Evolutionary conservation across 2,329 filamentous ascomycete genomes (phyloP), one percentile per base, ranked within the genome.

Genomic region (Pseudogymnoascus sp.): DNA sequence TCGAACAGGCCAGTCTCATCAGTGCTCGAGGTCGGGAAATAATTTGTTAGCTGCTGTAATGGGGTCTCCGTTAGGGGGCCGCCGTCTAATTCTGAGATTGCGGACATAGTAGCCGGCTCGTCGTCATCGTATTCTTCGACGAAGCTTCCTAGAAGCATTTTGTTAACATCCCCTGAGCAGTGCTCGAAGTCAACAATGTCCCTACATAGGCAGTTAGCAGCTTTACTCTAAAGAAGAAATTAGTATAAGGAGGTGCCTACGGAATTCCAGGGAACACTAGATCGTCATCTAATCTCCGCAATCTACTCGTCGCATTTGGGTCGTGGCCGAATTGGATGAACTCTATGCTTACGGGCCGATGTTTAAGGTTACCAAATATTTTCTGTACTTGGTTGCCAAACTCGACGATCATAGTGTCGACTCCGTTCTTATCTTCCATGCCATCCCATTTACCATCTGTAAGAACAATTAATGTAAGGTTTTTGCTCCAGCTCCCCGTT

Each of bases 101-200:
- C 5, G 8, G 39, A 19, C n/a, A 43, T 43, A 19, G n/a, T 6
- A 43, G 7, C n/a, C 8, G n/a, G 39, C 25, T 64, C 66, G 7
- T 66, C 36, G 3, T 68, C 60, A 16, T 68, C 67, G 45, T 65
- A 68, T 19, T 41, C 57, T 57, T 63, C 64, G 8, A 68, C 66
- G 21, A 68, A 71, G 66, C 72, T 74, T 7, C 72, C 72, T 1
- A 73, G 62, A 11, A 74, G 69, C 72, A 74, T 74, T 45, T 74
- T 75, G 23, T 73, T 70, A 11, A 74, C 64, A 41, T 75, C 69
- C 0, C 71, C 70, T 1, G 62, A 41, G 0, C 68, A 67, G 6
- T 63, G 69, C 23, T 74, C 72, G 0, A 68, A 70, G 36, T 73
- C 73, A 19, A 73, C 70, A 23, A 74, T 62, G 43, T 73, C 73